Base-by-base conservation (phyloP, 139 green algal genomes). In the Klebsormidium nitens region DNA sequence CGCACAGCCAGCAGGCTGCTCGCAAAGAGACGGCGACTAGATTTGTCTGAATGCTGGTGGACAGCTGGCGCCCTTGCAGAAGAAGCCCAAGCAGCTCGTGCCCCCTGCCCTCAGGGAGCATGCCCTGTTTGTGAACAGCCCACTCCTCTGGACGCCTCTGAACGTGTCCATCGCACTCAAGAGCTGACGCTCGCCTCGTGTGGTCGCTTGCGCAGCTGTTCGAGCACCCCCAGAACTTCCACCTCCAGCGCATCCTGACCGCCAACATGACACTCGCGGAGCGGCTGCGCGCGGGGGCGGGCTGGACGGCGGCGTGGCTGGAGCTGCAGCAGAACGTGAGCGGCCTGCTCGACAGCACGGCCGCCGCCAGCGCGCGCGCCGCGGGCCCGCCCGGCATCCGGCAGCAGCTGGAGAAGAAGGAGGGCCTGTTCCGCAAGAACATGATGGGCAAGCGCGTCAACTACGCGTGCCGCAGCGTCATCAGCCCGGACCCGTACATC, bases 401-500 rank as follows among this genome's bases (percentile, higher is more conserved):
- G 69, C 91, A 96, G 80, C 72, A 82, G 75, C 83, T 97, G 71
- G 92, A 97, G 82, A 96, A 97, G 85, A 98, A 98, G 85, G 92
- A 99, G 81, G 93, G 93, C 0, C 81, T 99, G 72, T 97, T 99
- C 83, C 84, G 93, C 48, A 99, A 96, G 82, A 94, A 99, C 85
- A 99, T 99, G 93, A 99, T 99, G 93, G 93, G 93, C 69, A 98
- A 98, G 86, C 86, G 93, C 1, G 93, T 99, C 67, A 97, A 99
- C 87, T 96, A 91, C 84, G 93, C 93, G 0, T 88, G 87, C 32
- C 84, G 93, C 6, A 96, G 91, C 17, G 93, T 97, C 76, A 99
- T 99, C 72, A 95, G 87, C 0, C 93, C 93, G 6, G 93, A 99
- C 81, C 90, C 91, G 11, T 96, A 91, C 81, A 87, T 99, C 44